Conservation (phyloP, 2,329 filamentous ascomycete genomes). For the Diaporthe caulivora region DNA sequence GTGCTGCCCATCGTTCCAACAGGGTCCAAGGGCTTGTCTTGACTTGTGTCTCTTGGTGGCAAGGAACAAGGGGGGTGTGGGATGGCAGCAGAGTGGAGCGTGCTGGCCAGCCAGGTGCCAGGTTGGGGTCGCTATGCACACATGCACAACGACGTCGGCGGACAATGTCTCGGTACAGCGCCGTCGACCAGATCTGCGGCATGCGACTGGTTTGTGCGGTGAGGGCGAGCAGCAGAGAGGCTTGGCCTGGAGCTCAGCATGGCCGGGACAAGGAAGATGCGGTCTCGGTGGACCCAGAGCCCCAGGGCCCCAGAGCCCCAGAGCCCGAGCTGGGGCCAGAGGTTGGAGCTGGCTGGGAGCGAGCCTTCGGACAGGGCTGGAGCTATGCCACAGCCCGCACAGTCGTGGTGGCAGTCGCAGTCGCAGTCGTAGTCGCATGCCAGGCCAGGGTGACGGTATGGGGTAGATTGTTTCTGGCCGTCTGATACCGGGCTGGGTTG, state of each 20-base stretch:
- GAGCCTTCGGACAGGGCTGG: conserved; percentile 21
- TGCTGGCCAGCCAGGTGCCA: background rate
- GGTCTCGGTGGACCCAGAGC: background rate
- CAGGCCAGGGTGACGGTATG: conserved; percentile 23
- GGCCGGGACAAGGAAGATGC: conserved; percentile 4
- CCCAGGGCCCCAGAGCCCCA: background rate
- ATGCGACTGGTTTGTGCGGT: conserved; percentile 32
- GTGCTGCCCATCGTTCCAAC: conserved; percentile 33
- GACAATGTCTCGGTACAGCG: conserved; percentile 26
- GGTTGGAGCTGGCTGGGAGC: conserved; percentile 19
- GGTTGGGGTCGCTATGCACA: conserved; percentile 32
- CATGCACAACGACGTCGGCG: conserved; percentile 39
- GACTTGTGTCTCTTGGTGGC: conserved; percentile 28
- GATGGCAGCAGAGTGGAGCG: conserved; percentile 33
- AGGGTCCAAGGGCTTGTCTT: conserved; percentile 26
- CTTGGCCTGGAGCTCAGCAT: conserved; percentile 27
- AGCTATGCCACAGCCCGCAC: conserved; percentile 7
- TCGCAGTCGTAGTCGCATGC: conserved; percentile 13
- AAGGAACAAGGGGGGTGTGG: conserved; percentile 22
- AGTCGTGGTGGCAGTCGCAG: background rate
- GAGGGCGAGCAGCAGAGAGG: background rate
- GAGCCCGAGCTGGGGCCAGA: conserved; percentile 7
- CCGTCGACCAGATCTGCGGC: conserved; percentile 21
- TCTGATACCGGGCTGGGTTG: background rate
- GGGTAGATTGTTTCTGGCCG: conserved; percentile 21